Base-by-base conservation (phyloP, 306 rosid genomes). In the Neltuma alba region DNA sequence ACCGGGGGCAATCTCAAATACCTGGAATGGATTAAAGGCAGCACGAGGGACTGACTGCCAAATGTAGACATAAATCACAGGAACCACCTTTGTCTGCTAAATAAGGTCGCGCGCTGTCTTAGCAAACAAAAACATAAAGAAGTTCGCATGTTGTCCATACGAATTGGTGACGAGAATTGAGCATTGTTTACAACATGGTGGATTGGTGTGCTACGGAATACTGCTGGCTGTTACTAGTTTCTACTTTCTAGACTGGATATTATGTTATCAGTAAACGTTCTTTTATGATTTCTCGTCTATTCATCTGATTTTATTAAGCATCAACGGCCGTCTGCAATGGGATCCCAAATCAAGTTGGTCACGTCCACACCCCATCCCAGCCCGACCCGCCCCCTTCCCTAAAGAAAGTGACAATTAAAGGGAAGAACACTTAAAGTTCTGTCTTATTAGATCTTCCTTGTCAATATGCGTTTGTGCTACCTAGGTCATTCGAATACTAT, bases 11-110 rank as follows among this genome's bases (percentile, higher is more conserved):
- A 89, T 74, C 82, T 74, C 42, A 77, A 80, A 65, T 91, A 91
- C 81, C 84, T 91, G 27, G 92, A 91, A 52, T 89, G 91, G 96
- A 40, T 91, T 60, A 89, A 87, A 79, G 82, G 73, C 78, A 91
- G 89, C 81, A 91, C 95, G 5, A 87, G 87, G 83, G 89, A 85
- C 74, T 88, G 85, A 90, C 36, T 57, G 34, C 44, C 73, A 20
- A 38, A 13, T 36, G 37, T 45, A 40, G 52, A 37, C 9, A 14
- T 45, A n/a, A 52, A 64, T n/a, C 45, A 4, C 68, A 38, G 13
- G 57, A 11, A 62, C 62, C 31, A 4, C 79, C 30, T 9, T 54
- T 74, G 65, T 75, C 45, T 40, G 44, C 28, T 66, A 68, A 44
- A 41, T 45, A 76, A 66, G 67, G 18, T 21, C 40, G 50, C 71